Evolutionary conservation across 176 grass and related monocot genomes (phyloP), one percentile per base, ranked within the genome.

Genomic region (Musa itinerans): DNA sequence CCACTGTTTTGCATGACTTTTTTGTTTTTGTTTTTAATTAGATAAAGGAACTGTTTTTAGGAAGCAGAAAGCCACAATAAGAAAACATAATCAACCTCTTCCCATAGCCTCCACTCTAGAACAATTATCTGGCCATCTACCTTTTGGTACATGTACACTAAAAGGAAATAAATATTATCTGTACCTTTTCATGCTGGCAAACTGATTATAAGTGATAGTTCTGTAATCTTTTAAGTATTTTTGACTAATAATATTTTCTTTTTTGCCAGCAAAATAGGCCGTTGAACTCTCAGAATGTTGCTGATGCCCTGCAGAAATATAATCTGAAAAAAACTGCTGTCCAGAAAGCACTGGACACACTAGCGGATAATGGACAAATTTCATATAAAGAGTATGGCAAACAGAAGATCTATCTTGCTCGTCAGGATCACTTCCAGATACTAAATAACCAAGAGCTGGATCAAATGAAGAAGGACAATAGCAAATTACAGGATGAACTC

Each of bases 351-450:
- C 71, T 98, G 63, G 90, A 98, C 82, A 75, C 86, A 80, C 85
- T 98, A 55, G 83, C 86, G 71, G 95, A 94, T 72, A 81, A 78
- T 85, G 86, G 80, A 63, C 90, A 98, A 73, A 98, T 98, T 76
- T 93, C 95, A 69, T 97, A 93, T 84, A 97, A 98, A 80, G 90
- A 99, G 81, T 99, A 99, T 81, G 95, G 90, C 19, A 99, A 99
- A 73, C 90, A 99, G 78, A 99, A 94, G 81, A 88, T 99, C 67
- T 99, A 99, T 68, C 73, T 99, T 83, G 88, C 90, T 79, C 89
- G 90, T 73, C 95, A 99, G 85, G 90, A 99, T 82, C 90, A 94
- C 63, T 94, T 99, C 3, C 74, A 94, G 19, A 94, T 94, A 87
- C 90, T 90, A 62, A 94, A 92, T 76, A 83, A 82, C 7, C 82